Conservation (phyloP, 2,329 filamentous ascomycete species). For the Monosporascus sp. region DNA sequence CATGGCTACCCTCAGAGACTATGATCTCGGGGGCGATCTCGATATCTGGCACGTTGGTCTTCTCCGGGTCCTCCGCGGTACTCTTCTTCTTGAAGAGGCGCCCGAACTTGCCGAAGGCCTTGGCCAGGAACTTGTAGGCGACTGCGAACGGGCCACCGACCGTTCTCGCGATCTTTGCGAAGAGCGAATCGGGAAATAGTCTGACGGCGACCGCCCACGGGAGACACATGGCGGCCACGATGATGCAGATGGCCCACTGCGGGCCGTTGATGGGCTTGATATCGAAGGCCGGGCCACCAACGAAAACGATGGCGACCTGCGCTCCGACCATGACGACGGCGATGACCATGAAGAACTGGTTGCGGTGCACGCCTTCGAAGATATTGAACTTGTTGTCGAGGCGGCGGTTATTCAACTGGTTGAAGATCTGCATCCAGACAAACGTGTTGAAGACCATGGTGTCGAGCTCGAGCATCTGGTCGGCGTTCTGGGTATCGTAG, state of each 20-base stretch:
- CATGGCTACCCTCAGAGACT: slow-evolving; percentile 12
- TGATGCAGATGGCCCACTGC: slow-evolving; percentile 52
- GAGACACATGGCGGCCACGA: slow-evolving; percentile 43
- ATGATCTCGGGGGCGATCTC: slow-evolving; percentile 20
- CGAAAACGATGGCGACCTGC: slow-evolving; percentile 53
- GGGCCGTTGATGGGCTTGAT: slow-evolving; percentile 43
- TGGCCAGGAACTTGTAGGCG: slow-evolving; percentile 18
- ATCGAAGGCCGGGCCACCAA: slow-evolving; percentile 50
- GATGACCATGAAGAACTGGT: slow-evolving; percentile 54
- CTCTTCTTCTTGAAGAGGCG: slow-evolving; percentile 12
- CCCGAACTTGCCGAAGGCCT: slow-evolving; percentile 13
- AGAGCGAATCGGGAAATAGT: slow-evolving; percentile 43
- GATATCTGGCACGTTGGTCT: not conserved
- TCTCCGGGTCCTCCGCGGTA: not conserved
- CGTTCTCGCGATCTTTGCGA: slow-evolving; percentile 24
- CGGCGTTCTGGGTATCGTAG: slow-evolving; percentile 37
- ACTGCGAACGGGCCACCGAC: slow-evolving; percentile 27
- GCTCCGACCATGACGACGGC: slow-evolving; percentile 52
- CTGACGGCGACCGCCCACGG: slow-evolving; percentile 46
- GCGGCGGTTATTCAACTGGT: slow-evolving; percentile 61
- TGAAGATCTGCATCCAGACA: slow-evolving; percentile 71
- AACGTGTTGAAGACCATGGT: slow-evolving; percentile 67
- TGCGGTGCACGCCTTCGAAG: slow-evolving; percentile 51
- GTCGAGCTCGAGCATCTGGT: slow-evolving; percentile 41
- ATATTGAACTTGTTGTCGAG: slow-evolving; percentile 60